Evolutionary conservation across 495 filamentous ascomycete species (phyloP), one percentile per base, ranked within the genome.

Genomic region (Penicillium cinerascens): DNA sequence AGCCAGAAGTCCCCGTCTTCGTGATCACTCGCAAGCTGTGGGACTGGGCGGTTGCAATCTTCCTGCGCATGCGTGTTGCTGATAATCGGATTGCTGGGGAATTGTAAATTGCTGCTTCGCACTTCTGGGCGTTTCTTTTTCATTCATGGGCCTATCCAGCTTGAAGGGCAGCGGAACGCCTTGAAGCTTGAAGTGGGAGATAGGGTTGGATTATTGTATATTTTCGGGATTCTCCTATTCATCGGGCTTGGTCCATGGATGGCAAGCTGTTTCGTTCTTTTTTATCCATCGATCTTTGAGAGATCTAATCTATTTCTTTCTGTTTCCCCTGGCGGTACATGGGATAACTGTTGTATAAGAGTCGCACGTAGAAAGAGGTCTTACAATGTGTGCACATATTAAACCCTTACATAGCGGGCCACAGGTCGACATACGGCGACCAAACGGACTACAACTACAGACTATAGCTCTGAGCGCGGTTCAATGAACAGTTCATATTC

Each of bases 1-100:
- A 85, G 55, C 81, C 80, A 0, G 73, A 81, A 27, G 82, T 88
- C 2, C 84, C 86, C 2, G 60, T 86, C 6, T 77, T 85, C 51
- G 70, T 77, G n/a, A 72, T 85, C 52, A 72, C 70, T 16, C 71
- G 69, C 43, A 70, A 72, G 27, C 57, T 75, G 16, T 78, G 72
- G 72, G 70, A 78, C 29, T 72, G 67, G 63, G 61, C 72, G 0
- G 65, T 71, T 22, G 58, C 65, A 3, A 71, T 75, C 20, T 73
- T 74, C 46, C 53, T 72, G 26, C 67, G 68, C 13, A 75, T 75
- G 72, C 69, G 71, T 20, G 56, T 73, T 22, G 60, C 67, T 7
- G 67, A 74, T 49, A 60, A 66, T 52, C 49, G 62, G 8, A 38
- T 49, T 22, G 36, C 38, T 23, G 52, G 58, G 23, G 67, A 67